Evolutionary conservation across 371 early-diverging fungal species (phyloP).

Genomic region (Lichtheimia ramosa): DNA sequence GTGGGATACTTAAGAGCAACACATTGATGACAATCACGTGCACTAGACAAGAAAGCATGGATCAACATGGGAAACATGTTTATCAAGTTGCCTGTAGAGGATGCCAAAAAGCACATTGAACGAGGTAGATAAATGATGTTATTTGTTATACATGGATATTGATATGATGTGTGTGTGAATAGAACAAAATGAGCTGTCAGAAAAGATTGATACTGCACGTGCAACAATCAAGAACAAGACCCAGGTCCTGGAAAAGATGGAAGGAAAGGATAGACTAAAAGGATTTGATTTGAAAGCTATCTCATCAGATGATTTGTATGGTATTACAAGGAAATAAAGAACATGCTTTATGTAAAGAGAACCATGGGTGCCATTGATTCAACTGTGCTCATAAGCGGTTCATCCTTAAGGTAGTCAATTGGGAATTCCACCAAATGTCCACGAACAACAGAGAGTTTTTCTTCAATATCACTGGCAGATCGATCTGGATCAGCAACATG

Average conservation of each 20-base stretch:
- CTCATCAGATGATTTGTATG: slow-evolving; percentile 40
- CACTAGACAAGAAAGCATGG: slow-evolving; percentile 61
- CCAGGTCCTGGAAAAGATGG: slow-evolving; percentile 43
- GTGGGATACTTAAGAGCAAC: slow-evolving; percentile 4
- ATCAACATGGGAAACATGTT: slow-evolving; percentile 68
- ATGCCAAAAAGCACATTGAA: slow-evolving; percentile 39
- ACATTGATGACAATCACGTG: too few relatives aligned
- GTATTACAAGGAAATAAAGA: slow-evolving; percentile 14
- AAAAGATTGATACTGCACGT: slow-evolving; percentile 42
- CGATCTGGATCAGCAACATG: slow-evolving; percentile 55
- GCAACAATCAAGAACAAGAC: slow-evolving; percentile 46
- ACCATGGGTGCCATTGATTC: slow-evolving; percentile 58
- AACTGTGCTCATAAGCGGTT: slow-evolving; percentile 61
- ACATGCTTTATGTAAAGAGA: slow-evolving; percentile 51
- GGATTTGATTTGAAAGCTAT: slow-evolving; percentile 44
- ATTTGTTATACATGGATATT: too few relatives aligned
- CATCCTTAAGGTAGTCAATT: slow-evolving; percentile 70
- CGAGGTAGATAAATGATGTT: slow-evolving; percentile 28
- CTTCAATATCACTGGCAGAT: slow-evolving; percentile 33
- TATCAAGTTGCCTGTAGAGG: slow-evolving; percentile 48
- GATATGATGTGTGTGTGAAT: neutral
- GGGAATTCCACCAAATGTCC: slow-evolving; percentile 80
- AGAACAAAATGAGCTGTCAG: slow-evolving; percentile 49
- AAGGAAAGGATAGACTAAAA: slow-evolving; percentile 45
- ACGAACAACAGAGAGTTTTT: slow-evolving; percentile 41